Conservation (phyloP, 1,284 basidiomycete species). For the Boletus albobrunnescens region DNA sequence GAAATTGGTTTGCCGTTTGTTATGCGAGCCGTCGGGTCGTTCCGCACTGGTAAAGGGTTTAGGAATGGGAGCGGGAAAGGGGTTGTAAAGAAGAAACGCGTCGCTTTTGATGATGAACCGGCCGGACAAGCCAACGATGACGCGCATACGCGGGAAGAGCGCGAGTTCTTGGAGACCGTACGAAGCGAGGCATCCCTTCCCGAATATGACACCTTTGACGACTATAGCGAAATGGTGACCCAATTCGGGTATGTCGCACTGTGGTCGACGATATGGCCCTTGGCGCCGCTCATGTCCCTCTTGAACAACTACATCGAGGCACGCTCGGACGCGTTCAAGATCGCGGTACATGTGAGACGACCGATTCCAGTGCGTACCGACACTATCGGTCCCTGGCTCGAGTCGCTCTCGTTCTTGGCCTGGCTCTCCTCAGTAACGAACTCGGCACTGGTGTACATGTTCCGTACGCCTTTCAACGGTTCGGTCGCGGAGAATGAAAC, state of each 20-base stretch:
- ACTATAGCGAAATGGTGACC: constrained; percentile 95
- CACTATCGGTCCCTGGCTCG: constrained; percentile 92
- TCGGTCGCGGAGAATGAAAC: constrained; percentile 3
- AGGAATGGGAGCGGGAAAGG: constrained; percentile 32
- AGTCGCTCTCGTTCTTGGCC: constrained; percentile 80
- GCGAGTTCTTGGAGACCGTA: constrained; percentile 73
- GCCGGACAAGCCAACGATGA: constrained; percentile 39
- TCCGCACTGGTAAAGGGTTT: constrained; percentile 40
- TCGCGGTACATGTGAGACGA: constrained; percentile 79
- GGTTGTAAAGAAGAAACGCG: constrained; percentile 56
- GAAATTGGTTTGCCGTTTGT: constrained; percentile 86
- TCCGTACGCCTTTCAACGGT: constrained; percentile 44
- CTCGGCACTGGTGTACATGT: constrained; percentile 82
- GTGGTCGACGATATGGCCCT: constrained; percentile 94
- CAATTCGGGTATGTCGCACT: constrained; percentile 91
- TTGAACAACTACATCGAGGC: constrained; percentile 90
- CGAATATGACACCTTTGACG: constrained; percentile 75
- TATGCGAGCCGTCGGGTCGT: constrained; percentile 56
- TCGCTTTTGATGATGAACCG: constrained; percentile 66
- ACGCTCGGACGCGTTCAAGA: constrained; percentile 93
- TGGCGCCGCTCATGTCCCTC: constrained; percentile 82
- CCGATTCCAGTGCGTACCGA: constrained; percentile 86
- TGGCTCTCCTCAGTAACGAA: constrained; percentile 87
- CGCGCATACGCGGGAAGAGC: constrained; percentile 57
- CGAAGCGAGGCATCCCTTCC: constrained; percentile 77